phyloP scores from a whole-genome alignment of 2,329 filamentous ascomycete species.

The Boeremia exigua region DNA sequence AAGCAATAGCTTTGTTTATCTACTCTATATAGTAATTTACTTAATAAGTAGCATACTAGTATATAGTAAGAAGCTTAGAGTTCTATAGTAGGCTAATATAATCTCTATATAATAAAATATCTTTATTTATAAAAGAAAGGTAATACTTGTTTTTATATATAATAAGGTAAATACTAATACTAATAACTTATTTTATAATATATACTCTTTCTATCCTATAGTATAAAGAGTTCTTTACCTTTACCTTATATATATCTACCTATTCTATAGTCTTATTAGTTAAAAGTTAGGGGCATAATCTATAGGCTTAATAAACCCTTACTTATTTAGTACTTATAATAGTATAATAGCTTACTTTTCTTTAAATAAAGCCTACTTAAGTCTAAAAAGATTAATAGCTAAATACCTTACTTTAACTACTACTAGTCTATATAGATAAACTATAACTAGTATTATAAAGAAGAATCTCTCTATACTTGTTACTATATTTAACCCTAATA shows the following conservation, averaged over 20 bases:
- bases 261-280: slow-evolving; percentile 4
- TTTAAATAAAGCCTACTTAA: too few species aligned
- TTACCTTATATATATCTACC: slow-evolving; percentile 9
- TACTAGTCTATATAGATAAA: too few species aligned
- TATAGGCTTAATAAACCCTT: slow-evolving; percentile 4
- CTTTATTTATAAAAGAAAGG: slow-evolving; percentile 12
- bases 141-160: slow-evolving; percentile 14
- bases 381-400: slow-evolving; percentile 1
- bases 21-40: slow-evolving; percentile 4
- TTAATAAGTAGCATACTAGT: slow-evolving; percentile 8
- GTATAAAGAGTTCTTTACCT: slow-evolving; percentile 4
- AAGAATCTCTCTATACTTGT: slow-evolving; percentile 3
- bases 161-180: slow-evolving; percentile 11
- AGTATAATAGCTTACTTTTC: neutral
- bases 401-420: neutral
- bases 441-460: slow-evolving; percentile 3
- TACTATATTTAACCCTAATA: slow-evolving; percentile 2
- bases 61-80: slow-evolving; percentile 7
- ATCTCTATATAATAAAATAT: slow-evolving; percentile 9
- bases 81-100: slow-evolving; percentile 7
- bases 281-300: slow-evolving; percentile 1
- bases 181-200: slow-evolving; percentile 2
- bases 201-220: neutral
- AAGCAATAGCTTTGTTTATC: slow-evolving; percentile 1
- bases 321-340: slow-evolving; percentile 5